Conservation (phyloP, 2,329 filamentous ascomycete genomes). For the Metarhizium album region DNA sequence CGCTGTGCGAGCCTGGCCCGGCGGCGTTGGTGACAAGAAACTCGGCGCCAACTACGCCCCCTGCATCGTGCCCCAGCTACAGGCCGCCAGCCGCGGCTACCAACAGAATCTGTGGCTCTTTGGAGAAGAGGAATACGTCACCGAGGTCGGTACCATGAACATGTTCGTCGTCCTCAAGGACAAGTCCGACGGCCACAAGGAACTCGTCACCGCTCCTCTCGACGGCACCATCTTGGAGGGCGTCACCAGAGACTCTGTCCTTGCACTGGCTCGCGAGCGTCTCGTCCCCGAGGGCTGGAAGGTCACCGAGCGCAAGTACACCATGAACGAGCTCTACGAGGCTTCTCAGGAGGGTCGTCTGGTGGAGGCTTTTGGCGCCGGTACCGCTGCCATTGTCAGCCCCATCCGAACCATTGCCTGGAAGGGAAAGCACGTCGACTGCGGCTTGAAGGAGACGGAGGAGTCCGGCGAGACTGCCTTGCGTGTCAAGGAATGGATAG, state of each 20-base stretch:
- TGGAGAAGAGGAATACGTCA: slow-evolving; percentile 88
- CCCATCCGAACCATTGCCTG: slow-evolving; percentile 85
- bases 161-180: slow-evolving; percentile 81
- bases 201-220: slow-evolving; percentile 87
- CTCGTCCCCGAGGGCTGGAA: slow-evolving; percentile 81
- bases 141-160: slow-evolving; percentile 98
- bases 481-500: slow-evolving; percentile 94
- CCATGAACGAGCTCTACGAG: slow-evolving; percentile 75
- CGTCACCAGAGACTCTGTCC: slow-evolving; percentile 83
- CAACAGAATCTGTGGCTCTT: slow-evolving; percentile 99
- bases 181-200: slow-evolving; percentile 79
- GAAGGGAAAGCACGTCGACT: slow-evolving; percentile 70
- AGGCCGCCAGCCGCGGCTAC: slow-evolving; percentile 83
- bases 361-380: slow-evolving; percentile 86
- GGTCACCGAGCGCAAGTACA: slow-evolving; percentile 80
- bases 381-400: slow-evolving; percentile 88
- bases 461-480: slow-evolving; percentile 81
- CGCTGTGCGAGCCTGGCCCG: slow-evolving; percentile 93
- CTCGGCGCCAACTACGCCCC: slow-evolving; percentile 98
- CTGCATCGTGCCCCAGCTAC: slow-evolving; percentile 90
- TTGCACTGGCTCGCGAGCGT: slow-evolving; percentile 75
- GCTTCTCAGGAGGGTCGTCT: slow-evolving; percentile 76
- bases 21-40: slow-evolving; percentile 96
- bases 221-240: slow-evolving; percentile 96
- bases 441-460: slow-evolving; percentile 67